phyloP scores from a whole-genome alignment of 306 rosid genomes.

The Corylus americana region DNA sequence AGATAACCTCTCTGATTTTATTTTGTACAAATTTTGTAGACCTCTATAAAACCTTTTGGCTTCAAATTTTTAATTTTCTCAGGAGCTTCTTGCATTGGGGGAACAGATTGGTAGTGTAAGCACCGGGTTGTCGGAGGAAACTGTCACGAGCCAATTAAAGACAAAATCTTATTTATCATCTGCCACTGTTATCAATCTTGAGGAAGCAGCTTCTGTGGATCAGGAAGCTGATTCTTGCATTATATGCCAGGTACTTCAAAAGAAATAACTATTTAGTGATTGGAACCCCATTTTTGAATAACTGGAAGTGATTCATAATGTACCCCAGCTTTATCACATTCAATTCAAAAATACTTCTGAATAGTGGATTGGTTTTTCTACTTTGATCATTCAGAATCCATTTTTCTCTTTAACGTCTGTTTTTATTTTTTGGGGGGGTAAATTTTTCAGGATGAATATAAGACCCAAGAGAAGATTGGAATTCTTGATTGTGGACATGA shows the following conservation, averaged over 20 bases:
- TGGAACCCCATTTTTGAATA: not conserved
- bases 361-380: not conserved
- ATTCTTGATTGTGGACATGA: conserved; percentile 82
- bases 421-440: not conserved
- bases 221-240: conserved; percentile 72
- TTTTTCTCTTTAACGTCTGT: conserved; percentile 2
- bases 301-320: not conserved
- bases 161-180: conserved; percentile 40
- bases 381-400: not conserved
- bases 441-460: conserved; percentile 70
- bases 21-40: not conserved
- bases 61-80: conserved; percentile 27
- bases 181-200: conserved; percentile 38
- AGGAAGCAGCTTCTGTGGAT: conserved; percentile 56
- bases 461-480: conserved; percentile 68
- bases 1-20: not conserved
- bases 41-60: conserved; percentile 10
- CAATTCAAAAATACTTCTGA: not conserved
- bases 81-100: conserved; percentile 98
- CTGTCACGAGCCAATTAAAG: conserved; percentile 51
- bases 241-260: conserved; percentile 76
- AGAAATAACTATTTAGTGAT: conserved; percentile 5
- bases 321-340: not conserved
- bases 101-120: conserved; percentile 89
- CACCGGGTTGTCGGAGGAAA: conserved; percentile 83